Base-by-base conservation (phyloP, 345 rosid species). In the Pseudoturritis turrita region DNA sequence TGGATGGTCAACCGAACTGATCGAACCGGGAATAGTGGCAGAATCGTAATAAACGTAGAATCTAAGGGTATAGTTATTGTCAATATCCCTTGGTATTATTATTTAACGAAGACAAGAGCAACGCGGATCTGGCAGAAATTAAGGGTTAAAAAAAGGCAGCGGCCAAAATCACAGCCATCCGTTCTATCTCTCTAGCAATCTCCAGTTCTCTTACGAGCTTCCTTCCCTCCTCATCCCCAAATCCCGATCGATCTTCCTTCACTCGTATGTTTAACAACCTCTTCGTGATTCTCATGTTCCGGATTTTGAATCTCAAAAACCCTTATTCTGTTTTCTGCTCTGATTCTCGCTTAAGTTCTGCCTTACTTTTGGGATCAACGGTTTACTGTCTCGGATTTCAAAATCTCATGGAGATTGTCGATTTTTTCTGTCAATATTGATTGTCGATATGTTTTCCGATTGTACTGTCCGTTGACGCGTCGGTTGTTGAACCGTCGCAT, bases 151-250 rank as follows among this genome's bases (percentile, higher is more conserved):
- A 59, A 31, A 33, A 33, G 46, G 19, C 10, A 65, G 46, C 73
- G 55, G 64, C 68, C 41, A 71, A 71, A 59, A 58, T 49, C 75
- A 23, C 68, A 71, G 46, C 57, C 59, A 53, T 40, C 76, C 68
- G 81, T 68, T 75, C 69, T 33, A 8, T 72, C 62, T 52, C 66
- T 77, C 53, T 49, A 67, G 40, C 77, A 72, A 75, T 72, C 85
- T 83, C 80, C 76, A 77, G 78, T 69, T 79, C 82, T 28, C 77
- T 72, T 76, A 84, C 56, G 78, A 52, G 65, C 65, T 47, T 65
- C 73, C 56, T n/a, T 65, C 37, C 72, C 81, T 47, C 36, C 10
- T 12, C 11, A 18, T 62, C 67, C 2, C 3, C 46, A 39, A 33
- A 60, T 41, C 31, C 33, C 66, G 58, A 70, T 61, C 68, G 68